Base-by-base conservation (phyloP, 2,329 filamentous ascomycete genomes). In the Aschersonia sp. region DNA sequence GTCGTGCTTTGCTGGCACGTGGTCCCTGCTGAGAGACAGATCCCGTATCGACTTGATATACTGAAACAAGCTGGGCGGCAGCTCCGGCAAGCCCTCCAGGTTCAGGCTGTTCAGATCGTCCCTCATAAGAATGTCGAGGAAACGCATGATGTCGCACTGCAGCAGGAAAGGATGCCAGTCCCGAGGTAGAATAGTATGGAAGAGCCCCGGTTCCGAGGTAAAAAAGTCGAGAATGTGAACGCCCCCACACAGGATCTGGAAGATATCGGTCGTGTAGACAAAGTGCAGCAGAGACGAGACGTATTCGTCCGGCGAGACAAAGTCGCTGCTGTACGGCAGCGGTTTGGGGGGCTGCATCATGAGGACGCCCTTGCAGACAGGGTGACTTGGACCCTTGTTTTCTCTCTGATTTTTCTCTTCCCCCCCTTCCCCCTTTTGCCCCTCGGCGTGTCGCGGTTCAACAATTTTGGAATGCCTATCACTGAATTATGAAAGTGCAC, bases 211-310 rank as follows among this genome's bases (percentile, higher is more conserved):
- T 44, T 87, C 78, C 41, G 79, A 78, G 2, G 88, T 95, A 67
- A 95, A 87, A 66, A 98, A 97, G 62, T 98, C 92, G 48, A 97
- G 74, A 52, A 98, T 89, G 60, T 98, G 92, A 1, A 97, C 86
- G n/a, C 90, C 89, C 47, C 92, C 92, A 60, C 88, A 95, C n/a
- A 98, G 73, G 30, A 86, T 87, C 54, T 87, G 84, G 55, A 95
- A 88, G 1, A 87, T 71, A 47, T 82, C 76, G 43, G 84, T 85
- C 2, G 79, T 80, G 5, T 80, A 80, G 1, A 81, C 77, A 57
- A 97, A 95, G 22, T 78, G 62, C 30, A 97, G 72, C 10, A 97
- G 76, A 14, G 80, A 81, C 30, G 85, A 72, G 45, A 95, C 76
- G 62, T 95, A 98, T 47, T 80, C 75, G 44, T 95, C 85, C 5